Evolutionary conservation across 2,329 filamentous ascomycete species (phyloP).

Genomic region (Trichoderma sp.): DNA sequence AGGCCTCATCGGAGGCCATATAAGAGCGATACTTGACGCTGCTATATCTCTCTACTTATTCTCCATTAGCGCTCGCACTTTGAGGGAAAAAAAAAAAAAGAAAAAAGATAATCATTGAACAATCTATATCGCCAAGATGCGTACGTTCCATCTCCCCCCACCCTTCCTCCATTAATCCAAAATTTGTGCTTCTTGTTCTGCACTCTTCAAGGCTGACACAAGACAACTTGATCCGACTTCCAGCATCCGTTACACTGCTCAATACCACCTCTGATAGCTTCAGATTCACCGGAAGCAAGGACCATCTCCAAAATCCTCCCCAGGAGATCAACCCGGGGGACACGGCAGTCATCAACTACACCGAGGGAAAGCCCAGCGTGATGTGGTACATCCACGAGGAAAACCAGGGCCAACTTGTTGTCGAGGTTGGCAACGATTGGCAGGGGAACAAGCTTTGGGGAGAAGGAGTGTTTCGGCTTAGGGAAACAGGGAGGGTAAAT

Average conservation of each 20-base stretch:
- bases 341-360: background rate
- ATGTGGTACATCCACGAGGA: background rate
- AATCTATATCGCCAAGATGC: background rate
- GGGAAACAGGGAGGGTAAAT: background rate
- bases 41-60: no score
- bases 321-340: background rate
- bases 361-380: background rate
- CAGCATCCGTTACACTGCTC: background rate
- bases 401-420: background rate
- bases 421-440: background rate
- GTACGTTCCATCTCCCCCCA: background rate
- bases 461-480: background rate
- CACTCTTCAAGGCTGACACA: background rate
- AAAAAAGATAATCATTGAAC: no score
- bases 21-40: background rate
- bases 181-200: background rate
- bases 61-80: no score
- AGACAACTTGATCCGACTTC: background rate
- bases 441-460: background rate
- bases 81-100: no score
- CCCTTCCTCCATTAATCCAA: background rate
- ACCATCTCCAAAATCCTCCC: background rate
- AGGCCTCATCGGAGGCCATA: background rate
- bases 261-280: background rate
- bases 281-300: background rate